Evolutionary conservation across 2,329 filamentous ascomycete genomes (phyloP).

Genomic region (Diaporthe longicolla): DNA sequence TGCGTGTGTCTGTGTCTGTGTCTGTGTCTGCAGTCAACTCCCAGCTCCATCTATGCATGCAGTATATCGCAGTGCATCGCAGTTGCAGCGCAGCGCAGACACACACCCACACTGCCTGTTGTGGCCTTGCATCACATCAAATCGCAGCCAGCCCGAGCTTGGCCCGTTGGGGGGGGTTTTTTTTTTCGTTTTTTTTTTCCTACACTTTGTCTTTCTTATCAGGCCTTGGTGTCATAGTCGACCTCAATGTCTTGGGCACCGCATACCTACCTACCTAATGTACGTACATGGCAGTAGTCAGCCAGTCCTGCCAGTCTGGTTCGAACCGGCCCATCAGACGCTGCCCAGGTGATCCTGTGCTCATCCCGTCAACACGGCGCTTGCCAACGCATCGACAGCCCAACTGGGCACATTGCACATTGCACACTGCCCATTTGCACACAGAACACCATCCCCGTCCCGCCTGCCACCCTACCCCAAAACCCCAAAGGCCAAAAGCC

Average conservation of each 20-base stretch:
- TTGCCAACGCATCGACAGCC: constrained; percentile 38
- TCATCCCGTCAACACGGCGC: constrained; percentile 31
- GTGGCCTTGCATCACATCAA: constrained; percentile 16
- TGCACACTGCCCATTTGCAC: neutral
- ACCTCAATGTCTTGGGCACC: neutral
- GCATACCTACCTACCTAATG: neutral
- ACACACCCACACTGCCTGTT: neutral
- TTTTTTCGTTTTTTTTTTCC: too few relatives aligned
- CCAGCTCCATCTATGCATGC: neutral
- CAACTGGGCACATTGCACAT: neutral
- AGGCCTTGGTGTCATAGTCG: neutral
- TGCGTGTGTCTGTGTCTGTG: too few relatives aligned
- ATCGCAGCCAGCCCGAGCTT: constrained; percentile 15
- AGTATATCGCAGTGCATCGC: neutral
- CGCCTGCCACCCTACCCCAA: neutral
- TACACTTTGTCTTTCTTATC: neutral
- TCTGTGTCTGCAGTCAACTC: neutral
- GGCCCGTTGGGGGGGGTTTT: neutral
- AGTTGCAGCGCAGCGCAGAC: neutral
- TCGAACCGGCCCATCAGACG: constrained; percentile 16
- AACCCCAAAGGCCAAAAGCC: neutral
- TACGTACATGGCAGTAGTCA: neutral
- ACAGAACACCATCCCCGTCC: constrained; percentile 1
- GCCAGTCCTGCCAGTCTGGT: neutral
- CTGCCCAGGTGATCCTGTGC: constrained; percentile 32